Percentiles rank a stretch among this genome's conserved stretches.
phyloP scores from a whole-genome alignment of 768 basidiomycete species.

The Sporobolomyces phaffii region DNA sequence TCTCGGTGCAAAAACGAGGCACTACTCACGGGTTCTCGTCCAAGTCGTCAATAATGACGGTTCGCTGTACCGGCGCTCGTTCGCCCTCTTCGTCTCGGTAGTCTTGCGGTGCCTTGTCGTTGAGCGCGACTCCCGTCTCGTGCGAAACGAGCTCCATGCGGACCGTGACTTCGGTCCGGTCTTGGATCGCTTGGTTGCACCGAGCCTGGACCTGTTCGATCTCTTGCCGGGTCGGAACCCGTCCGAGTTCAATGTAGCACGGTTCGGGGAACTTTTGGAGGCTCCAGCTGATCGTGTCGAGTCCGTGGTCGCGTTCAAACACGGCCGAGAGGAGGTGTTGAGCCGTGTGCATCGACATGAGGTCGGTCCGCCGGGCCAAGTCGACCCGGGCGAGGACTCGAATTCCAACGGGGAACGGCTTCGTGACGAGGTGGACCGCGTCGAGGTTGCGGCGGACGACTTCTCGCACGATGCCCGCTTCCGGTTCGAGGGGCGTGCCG shows the following conservation, averaged over 20 bases:
- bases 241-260: conserved; percentile 70
- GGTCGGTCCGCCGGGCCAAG: conserved; percentile 64
- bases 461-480: conserved; percentile 58
- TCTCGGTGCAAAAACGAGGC: background rate
- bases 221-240: conserved; percentile 61
- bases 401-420: conserved; percentile 54
- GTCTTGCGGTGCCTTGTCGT: conserved; percentile 59
- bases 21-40: conserved; percentile 68
- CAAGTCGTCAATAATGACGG: conserved; percentile 72
- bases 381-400: conserved; percentile 59
- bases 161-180: conserved; percentile 63
- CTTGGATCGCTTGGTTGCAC: conserved; percentile 64
- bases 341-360: conserved; percentile 77
- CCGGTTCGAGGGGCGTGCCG: conserved; percentile 48
- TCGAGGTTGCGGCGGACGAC: conserved; percentile 65
- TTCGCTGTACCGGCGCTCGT: conserved; percentile 54
- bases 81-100: conserved; percentile 59
- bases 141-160: conserved; percentile 58
- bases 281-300: conserved; percentile 78
- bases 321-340: conserved; percentile 68
- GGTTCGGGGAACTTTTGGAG: conserved; percentile 62
- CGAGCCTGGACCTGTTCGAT: conserved; percentile 58
- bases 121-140: conserved; percentile 42
- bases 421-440: conserved; percentile 64
- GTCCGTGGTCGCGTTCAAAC: conserved; percentile 53